Conservation (phyloP, 139 green algal genomes). For the Chlorokybus atmophyticus region DNA sequence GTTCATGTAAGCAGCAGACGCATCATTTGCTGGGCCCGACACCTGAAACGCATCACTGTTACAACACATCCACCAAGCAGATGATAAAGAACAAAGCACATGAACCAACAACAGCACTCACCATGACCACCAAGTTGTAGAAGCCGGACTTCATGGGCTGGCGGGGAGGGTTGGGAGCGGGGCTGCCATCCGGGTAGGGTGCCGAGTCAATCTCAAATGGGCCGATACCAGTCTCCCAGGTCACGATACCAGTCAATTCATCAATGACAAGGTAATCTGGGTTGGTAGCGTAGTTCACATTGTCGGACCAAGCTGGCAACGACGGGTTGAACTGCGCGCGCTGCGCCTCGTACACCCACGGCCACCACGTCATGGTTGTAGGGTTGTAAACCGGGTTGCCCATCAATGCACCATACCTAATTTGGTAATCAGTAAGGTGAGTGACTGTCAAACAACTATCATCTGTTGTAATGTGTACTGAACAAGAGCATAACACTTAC, state of each 20-base stretch:
- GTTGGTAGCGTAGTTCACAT: slow-evolving; percentile 5
- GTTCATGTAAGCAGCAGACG: neutral
- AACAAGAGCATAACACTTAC: slow-evolving; percentile 13
- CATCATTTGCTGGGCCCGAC: too few relatives aligned
- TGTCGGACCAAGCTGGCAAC: slow-evolving; percentile 10
- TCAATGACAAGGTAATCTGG: slow-evolving; percentile 16
- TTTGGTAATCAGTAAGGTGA: too few relatives aligned
- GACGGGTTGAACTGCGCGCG: neutral
- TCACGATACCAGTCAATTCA: slow-evolving; percentile 11
- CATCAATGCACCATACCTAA: slow-evolving; percentile 12
- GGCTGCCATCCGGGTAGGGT: neutral
- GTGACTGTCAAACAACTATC: too few relatives aligned
- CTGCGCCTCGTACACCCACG: neutral
- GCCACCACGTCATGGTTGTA: neutral
- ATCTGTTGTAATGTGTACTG: too few relatives aligned
- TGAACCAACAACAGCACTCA: neutral
- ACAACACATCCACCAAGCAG: too few relatives aligned
- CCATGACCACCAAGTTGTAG: neutral
- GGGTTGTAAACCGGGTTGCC: slow-evolving; percentile 10
- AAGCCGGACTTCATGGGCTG: too few relatives aligned
- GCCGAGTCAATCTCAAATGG: slow-evolving; percentile 3
- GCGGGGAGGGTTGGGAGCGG: neutral
- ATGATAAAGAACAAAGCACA: neutral
- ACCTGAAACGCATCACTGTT: too few relatives aligned
- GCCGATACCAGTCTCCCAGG: slow-evolving; percentile 15